Base-by-base conservation (phyloP, 257 asterid genomes). In the Cordia subcordata region DNA sequence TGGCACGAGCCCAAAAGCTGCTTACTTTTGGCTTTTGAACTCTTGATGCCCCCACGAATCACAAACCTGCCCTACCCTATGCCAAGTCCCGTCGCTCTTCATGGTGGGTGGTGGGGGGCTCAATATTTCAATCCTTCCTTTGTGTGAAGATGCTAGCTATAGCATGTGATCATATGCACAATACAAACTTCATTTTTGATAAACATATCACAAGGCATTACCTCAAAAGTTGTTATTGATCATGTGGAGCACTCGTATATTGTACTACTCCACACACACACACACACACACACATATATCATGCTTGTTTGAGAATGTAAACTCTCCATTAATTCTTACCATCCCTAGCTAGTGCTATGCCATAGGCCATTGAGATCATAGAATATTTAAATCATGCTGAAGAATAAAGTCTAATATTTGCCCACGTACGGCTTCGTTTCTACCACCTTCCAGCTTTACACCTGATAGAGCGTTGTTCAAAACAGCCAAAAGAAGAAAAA, bases 1-100 rank as follows among this genome's bases (percentile, higher is more conserved):
- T 62, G 35, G 47, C 14, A 68, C 35, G 42, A 68, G 71, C 53
- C n/a, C 57, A 74, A 77, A 75, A 72, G 71, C 53, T 37, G 19
- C 11, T 61, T 51, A 57, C 62, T 68, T 76, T 72, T 59, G 66
- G 70, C 67, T 75, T 74, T 54, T 38, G n/a, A 21, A 61, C 19
- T 13, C 52, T 40, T 23, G 71, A 49, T 60, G 65, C 51, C 47
- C 65, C 76, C 68, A 61, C 68, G 49, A 49, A 61, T 72, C 68
- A 61, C 68, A 55, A 49, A 61, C 64, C 57, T 66, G 33, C 60
- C 47, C 9, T 9, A 15, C 0, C 44, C 65, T 55, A 11, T 20
- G 60, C 60, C 46, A 55, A 10, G 55, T 21, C 53, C 52, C 55
- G 18, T 61, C 54, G 38, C 49, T 52, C 46, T 60, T 44, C 8